phyloP scores from a whole-genome alignment of 106 monocot species.

The Acorus gramineus region DNA sequence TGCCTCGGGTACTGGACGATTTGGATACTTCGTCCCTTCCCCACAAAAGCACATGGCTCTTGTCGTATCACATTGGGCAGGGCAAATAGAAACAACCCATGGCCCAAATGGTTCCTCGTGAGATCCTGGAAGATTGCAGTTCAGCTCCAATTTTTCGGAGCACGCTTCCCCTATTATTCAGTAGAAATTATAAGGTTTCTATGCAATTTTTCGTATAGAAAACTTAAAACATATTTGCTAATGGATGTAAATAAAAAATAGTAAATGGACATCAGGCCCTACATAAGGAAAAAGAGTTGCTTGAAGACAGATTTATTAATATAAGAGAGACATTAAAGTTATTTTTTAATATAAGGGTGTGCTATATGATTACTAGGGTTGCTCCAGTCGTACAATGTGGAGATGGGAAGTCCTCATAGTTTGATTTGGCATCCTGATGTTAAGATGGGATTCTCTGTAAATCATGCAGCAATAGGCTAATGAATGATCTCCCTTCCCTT shows the following conservation, averaged over 20 bases:
- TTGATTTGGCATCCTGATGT: too few species aligned
- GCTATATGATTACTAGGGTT: too few species aligned
- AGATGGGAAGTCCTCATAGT: too few species aligned
- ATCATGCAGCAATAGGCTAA: too few species aligned
- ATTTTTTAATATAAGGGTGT: too few species aligned
- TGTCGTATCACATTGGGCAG: conserved; percentile 76
- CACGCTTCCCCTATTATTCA: conserved; percentile 59
- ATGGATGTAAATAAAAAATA: background rate
- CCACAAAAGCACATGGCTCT: conserved; percentile 97
- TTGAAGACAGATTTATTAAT: background rate
- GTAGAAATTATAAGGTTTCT: too few species aligned
- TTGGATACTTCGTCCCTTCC: conserved; percentile 71
- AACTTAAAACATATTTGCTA: background rate
- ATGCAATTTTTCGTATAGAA: too few species aligned
- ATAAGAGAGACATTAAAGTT: too few species aligned
- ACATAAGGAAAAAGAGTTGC: background rate
- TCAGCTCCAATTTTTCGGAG: conserved; percentile 36
- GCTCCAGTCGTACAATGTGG: too few species aligned
- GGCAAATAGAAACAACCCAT: conserved; percentile 75
- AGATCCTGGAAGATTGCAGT: conserved; percentile 59
- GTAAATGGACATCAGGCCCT: too few species aligned
- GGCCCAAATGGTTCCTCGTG: conserved; percentile 42
- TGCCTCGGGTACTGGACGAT: conserved; percentile 74
- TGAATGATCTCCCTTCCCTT: too few species aligned
- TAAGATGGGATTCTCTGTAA: too few species aligned